Percentiles rank a stretch among this genome's conserved stretches.
These are phyloP conservation scores for Pyrenochaeta sp. DNA, from an alignment of 2,329 filamentous ascomycete species.

Conservation along the genomic window DNA sequence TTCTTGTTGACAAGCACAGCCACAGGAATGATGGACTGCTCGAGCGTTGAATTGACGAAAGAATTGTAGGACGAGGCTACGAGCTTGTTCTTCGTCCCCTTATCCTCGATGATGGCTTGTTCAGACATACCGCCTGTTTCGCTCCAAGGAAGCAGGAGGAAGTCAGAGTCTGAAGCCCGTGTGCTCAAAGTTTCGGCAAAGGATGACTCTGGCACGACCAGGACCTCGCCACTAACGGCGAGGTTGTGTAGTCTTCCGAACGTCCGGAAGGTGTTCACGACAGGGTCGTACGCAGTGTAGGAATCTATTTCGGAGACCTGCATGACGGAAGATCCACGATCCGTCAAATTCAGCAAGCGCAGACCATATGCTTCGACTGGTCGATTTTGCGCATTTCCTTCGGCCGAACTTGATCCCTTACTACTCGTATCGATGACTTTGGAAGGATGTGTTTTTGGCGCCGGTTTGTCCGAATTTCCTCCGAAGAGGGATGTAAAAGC, in stretches of 20 bases:
- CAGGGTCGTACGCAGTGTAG: conserved; percentile 71
- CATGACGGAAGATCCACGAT: conserved; percentile 96
- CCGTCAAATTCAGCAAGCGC: conserved; percentile 86
- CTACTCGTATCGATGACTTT: conserved; percentile 35
- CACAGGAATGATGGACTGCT: conserved; percentile 70
- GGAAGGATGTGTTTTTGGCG: conserved; percentile 50
- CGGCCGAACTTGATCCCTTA: conserved; percentile 28
- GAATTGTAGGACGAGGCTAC: conserved; percentile 70
- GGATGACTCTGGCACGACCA: conserved; percentile 77
- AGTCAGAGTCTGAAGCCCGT: conserved; percentile 68
- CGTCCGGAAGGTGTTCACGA: conserved; percentile 89
- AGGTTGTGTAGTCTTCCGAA: conserved; percentile 87
- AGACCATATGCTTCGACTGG: conserved; percentile 81
- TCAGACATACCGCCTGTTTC: conserved; percentile 81
- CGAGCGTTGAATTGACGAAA: conserved; percentile 76
- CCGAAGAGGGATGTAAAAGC: conserved; percentile 83
- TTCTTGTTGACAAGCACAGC: conserved; percentile 82
- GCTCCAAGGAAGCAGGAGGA: conserved; percentile 88
- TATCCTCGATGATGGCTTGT: conserved; percentile 58
- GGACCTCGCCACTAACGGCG: conserved; percentile 80
- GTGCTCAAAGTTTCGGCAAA: conserved; percentile 80
- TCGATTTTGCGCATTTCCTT: conserved; percentile 44
- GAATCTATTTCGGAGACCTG: conserved; percentile 85
- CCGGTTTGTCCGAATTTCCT: conserved; percentile 55
- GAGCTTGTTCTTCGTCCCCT: conserved; percentile 67